Evolutionary conservation across 116 monocot genomes (phyloP), one percentile per base, ranked within the genome.

Genomic region (Phalaenopsis hybrid): DNA sequence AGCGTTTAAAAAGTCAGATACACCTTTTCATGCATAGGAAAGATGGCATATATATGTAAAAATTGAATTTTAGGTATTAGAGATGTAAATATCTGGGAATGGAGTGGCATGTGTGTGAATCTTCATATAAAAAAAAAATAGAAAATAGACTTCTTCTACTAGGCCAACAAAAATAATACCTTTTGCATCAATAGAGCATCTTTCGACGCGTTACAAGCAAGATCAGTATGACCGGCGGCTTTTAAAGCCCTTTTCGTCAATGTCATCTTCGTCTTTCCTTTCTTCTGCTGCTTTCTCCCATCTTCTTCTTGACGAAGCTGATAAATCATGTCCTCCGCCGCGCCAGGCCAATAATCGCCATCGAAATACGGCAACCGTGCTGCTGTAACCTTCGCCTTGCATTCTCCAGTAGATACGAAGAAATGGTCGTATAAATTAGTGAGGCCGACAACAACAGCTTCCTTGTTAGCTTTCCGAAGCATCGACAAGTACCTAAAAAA

Each of bases 361-460:
- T 94, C 92, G 80, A 94, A 94, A 69, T 94, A 94, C 20, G 94
- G 94, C 84, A 94, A 85, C 16, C 92, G 88, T 77, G 90, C 85
- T 55, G 92, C 90, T 63, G 90, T 94, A 34, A 90, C 81, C 34
- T 84, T 92, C 25, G 89, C 85, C 77, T 88, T 88, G 83, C 91
- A 83, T 72, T 90, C 90, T 23, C 82, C 82, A 16, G 16, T 65
- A 2, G 80, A 75, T 15, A 79, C 83, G 75, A 94, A 94, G 83
- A 94, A 94, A 78, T 88, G 83, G 48, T 94, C 92, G 76, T 88
- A 89, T 63, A 94, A 82, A 79, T 92, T 94, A 79, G 94, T 94
- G 50, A 81, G 75, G 11, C 81, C 81, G 33, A 84, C 88, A 45
- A 94, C 90, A 74, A 94, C 83, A 73, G 85, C 85, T 85, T 94